Base-by-base conservation (phyloP, 139 green algal species). In the Coccomyxa sp. region DNA sequence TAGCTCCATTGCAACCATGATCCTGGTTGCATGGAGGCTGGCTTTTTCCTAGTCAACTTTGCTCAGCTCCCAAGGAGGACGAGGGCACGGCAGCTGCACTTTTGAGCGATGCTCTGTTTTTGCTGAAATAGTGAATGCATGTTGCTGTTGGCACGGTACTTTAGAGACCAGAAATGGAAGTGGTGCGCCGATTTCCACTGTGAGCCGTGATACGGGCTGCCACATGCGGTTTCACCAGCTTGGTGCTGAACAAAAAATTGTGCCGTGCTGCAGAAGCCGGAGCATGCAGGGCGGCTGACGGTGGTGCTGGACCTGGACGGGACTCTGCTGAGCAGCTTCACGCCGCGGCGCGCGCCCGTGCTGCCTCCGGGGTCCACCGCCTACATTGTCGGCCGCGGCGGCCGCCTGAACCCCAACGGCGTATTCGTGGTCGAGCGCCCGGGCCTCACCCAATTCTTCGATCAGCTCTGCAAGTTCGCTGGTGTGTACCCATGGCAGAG, bases 291-390 rank as follows among this genome's bases (percentile, higher is more conserved):
- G 15, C 63, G 66, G 67, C 87, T 98, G 76, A 94, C 87, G 45
- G 92, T 97, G 30, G 93, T 96, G 86, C 92, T 98, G 25, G 95
- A 98, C 86, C 86, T 98, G 77, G 95, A 98, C 84, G 93, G 93
- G 79, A 98, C 94, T 0, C 90, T 98, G 58, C 84, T 97, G 9
- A 90, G 85, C 81, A 94, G 87, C 83, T 97, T 95, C 89, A 93
- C 93, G 1, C 94, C 94, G 10, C 86, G 87, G 77, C 88, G 93
- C 15, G 91, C 92, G 0, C 93, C 93, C 0, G 77, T 82, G 10
- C 90, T 97, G 85, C 92, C 90, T 14, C 71, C 86, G 10, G 87
- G 84, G 59, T 84, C 91, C 25, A 87, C 84, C 31, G 91, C 88
- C 9, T 93, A 95, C 83, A n/a, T 95, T 13, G 93, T 96, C 14